phyloP scores from a whole-genome alignment of 2,329 filamentous ascomycete genomes.

The Colletotrichum shisoi region DNA sequence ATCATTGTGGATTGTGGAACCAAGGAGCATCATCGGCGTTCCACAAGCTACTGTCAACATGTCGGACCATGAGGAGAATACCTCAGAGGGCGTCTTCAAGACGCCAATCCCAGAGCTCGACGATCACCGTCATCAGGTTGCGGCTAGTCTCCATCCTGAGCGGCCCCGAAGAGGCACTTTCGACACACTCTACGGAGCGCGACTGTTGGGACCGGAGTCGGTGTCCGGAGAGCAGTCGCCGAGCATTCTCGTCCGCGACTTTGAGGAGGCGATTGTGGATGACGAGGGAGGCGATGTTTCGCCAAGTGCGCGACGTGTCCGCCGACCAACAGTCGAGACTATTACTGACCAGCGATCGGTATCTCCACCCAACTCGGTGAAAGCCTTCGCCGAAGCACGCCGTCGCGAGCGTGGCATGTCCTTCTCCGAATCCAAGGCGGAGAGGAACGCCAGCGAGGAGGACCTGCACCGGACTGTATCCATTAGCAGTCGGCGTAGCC shows the following conservation, averaged over 20 bases:
- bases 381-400: slow-evolving; percentile 91
- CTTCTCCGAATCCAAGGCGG: slow-evolving; percentile 57
- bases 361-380: slow-evolving; percentile 95
- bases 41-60: slow-evolving; percentile 60
- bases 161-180: slow-evolving; percentile 75
- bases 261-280: slow-evolving; percentile 84
- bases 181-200: slow-evolving; percentile 70
- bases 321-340: slow-evolving; percentile 66
- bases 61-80: slow-evolving; percentile 71
- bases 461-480: slow-evolving; percentile 76
- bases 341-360: slow-evolving; percentile 69
- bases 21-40: slow-evolving; percentile 7
- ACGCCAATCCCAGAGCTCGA: slow-evolving; percentile 83
- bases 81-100: slow-evolving; percentile 70
- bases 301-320: slow-evolving; percentile 55
- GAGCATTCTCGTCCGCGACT: slow-evolving; percentile 73
- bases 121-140: slow-evolving; percentile 78
- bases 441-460: slow-evolving; percentile 55
- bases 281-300: slow-evolving; percentile 68
- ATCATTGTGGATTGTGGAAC: not conserved
- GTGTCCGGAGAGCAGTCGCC: slow-evolving; percentile 41
- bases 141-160: slow-evolving; percentile 67
- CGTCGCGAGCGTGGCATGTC: slow-evolving; percentile 79
- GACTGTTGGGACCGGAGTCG: slow-evolving; percentile 53
- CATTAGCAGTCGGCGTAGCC: slow-evolving; percentile 69